Evolutionary conservation across 495 filamentous ascomycete species (phyloP).

Genomic region (Oidiodendron maius): DNA sequence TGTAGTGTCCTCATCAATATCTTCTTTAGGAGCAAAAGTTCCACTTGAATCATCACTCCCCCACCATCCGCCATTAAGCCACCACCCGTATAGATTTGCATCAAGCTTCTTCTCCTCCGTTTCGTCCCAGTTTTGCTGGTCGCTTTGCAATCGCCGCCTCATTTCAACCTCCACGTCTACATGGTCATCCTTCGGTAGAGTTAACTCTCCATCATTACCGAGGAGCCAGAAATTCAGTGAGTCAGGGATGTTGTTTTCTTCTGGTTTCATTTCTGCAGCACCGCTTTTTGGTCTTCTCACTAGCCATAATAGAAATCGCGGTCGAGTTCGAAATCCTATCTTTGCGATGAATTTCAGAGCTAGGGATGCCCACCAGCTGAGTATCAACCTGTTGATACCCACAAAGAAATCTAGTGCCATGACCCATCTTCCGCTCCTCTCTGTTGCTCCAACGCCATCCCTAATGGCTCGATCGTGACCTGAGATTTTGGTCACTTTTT

Average conservation of each 20-base stretch:
- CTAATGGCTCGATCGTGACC: constrained; percentile 38
- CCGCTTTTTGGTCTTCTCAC: constrained; percentile 34
- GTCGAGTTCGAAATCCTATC: constrained; percentile 56
- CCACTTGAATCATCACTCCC: constrained; percentile 72
- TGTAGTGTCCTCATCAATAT: constrained; percentile 63
- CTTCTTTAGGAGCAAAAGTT: constrained; percentile 52
- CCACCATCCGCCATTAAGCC: constrained; percentile 74
- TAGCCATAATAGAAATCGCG: constrained; percentile 55
- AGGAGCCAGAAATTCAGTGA: constrained; percentile 56
- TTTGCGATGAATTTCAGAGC: constrained; percentile 47
- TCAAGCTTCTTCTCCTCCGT: constrained; percentile 62
- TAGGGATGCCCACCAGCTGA: constrained; percentile 51
- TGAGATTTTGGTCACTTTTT: constrained; percentile 36
- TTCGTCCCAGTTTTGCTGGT: constrained; percentile 12
- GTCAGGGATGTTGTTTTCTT: constrained; percentile 25
- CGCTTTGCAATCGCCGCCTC: constrained; percentile 42
- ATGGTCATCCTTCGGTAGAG: constrained; percentile 48
- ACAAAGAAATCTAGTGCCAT: constrained; percentile 69
- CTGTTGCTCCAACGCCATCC: constrained; percentile 71
- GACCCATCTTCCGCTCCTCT: constrained; percentile 65
- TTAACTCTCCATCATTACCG: constrained; percentile 48
- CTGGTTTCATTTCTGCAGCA: constrained; percentile 1
- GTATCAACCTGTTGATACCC: constrained; percentile 61
- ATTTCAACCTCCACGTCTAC: constrained; percentile 77
- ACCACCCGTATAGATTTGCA: constrained; percentile 71